These are phyloP conservation scores for Ilex paraguariensis DNA, from an alignment of 305 asterid species.

Conservation along the genomic window DNA sequence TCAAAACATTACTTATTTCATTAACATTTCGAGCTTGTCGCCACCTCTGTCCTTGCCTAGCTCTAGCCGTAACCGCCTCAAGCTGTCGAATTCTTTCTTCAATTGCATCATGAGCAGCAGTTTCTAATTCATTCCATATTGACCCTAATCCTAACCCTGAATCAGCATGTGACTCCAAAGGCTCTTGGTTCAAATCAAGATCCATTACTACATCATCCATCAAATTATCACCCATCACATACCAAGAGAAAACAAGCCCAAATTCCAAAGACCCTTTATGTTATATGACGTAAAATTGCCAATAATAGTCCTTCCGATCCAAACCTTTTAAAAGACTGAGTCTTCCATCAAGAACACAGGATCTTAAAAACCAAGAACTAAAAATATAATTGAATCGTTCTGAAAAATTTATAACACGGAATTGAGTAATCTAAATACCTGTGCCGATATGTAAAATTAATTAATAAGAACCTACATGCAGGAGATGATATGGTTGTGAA, in stretches of 20 bases:
- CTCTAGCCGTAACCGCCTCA: slow-evolving; percentile 63
- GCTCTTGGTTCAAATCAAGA: slow-evolving; percentile 77
- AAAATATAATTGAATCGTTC: too few relatives aligned
- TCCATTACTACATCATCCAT: slow-evolving; percentile 52
- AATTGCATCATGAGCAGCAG: slow-evolving; percentile 50
- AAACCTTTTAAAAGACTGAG: background rate
- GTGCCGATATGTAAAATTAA: too few relatives aligned
- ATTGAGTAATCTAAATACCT: too few relatives aligned
- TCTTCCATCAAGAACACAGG: background rate
- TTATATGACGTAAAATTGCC: background rate
- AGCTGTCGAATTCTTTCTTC: slow-evolving; percentile 77
- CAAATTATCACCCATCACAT: slow-evolving; percentile 40
- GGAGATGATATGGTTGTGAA: too few relatives aligned
- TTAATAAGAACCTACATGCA: too few relatives aligned
- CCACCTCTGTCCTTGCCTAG: slow-evolving; percentile 68
- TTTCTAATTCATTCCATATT: slow-evolving; percentile 46
- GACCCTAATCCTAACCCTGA: slow-evolving; percentile 42
- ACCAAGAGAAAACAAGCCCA: slow-evolving; percentile 9
- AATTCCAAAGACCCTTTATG: slow-evolving; percentile 8
- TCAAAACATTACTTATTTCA: slow-evolving; percentile 22
- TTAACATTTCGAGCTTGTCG: slow-evolving; percentile 31
- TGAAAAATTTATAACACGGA: too few relatives aligned
- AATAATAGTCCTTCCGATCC: background rate
- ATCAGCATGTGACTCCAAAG: slow-evolving; percentile 33
- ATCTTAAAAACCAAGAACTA: background rate